Evolutionary conservation across 805 yeast species (phyloP), one percentile per base, ranked within the genome.

Genomic region (Saccharomycopsis malanga): DNA sequence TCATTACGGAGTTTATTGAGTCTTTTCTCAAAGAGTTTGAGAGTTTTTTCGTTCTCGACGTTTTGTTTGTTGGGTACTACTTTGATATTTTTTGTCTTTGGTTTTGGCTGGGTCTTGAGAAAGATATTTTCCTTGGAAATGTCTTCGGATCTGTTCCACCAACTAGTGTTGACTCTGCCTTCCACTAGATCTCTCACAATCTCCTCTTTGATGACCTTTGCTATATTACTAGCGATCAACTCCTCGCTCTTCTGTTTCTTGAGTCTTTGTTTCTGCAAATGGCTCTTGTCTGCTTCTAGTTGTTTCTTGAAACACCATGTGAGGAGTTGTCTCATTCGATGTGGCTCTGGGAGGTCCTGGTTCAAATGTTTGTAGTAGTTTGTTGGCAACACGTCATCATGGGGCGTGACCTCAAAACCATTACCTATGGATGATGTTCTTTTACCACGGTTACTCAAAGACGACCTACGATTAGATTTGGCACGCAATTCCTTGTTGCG

Each of bases 381-480:
- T 7, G 63, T 55, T 0, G 69, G 65, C 0, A 77, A 71, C 1
- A 84, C 76, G 39, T 77, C 79, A 0, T 71, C 67, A 58, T 83
- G 89, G 1, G 89, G 89, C 25, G 72, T 73, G 0, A 81, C 85
- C 2, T 68, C 69, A 54, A 77, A 77, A 2, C 89, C 91, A 57
- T 81, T 82, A 1, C 89, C 88, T 4, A 83, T 74, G 0, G 88
- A 80, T 57, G 85, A 83, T 2, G 80, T 75, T 24, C 93, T 63
- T 56, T 81, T 81, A 5, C 93, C 93, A 29, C 93, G 66, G 45
- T 74, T 72, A 34, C 71, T 59, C 53, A 79, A 62, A 1, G 83
- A 77, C 1, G 76, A 58, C 44, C 83, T 59, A 54, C 83, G 66
- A 39, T 62, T 63, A 43, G 60, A 49, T 22, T 61, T 57, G 10